Base-by-base conservation (phyloP, 2,329 filamentous ascomycete species). In the Colletotrichum shisoi region DNA sequence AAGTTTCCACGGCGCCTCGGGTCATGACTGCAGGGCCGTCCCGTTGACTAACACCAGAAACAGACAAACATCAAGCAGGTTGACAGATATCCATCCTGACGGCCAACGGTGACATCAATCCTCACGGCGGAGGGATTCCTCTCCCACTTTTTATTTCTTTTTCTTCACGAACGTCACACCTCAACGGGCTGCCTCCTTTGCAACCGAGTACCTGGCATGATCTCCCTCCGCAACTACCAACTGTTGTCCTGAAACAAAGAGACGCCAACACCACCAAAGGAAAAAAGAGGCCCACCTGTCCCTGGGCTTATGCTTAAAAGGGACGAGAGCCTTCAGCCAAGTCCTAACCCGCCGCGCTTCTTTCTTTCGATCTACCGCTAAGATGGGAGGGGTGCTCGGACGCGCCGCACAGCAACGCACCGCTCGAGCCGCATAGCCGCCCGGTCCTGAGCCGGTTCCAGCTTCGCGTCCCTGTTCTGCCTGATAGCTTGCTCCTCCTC, bases 341-440 rank as follows among this genome's bases (percentile, higher is more conserved):
- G 7, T 5, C 27, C 51, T 27, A 27, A 27, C 24, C 24, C 45
- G 40, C 31, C 39, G 17, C 45, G 13, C 17, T 52, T 44, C 45
- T 34, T 34, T 27, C 53, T 31, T 34, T 6, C 37, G 24, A 42
- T 21, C 57, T 52, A 19, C 31, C 21, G 42, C 37, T 44, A 60
- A 39, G 13, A 17, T 34, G 9, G 7, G 31, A 34, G 8, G 7
- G 24, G 21, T 56, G 54, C 64, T 60, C 40, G 64, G 64, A 54
- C 64, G 54, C 61, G 31, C 60, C 48, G 61, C 61, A 51, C 54
- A 45, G 56, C 61, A 59, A 67, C 61, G 27, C 53, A 61, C 42
- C 57, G 64, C 64, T 67, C 64, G 54, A 64, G 61, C 64, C 64
- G 54, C 58, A 62, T 62, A 39, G 52, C 59, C 34, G 49, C 53